phyloP scores from a whole-genome alignment of 2,329 filamentous ascomycete genomes.

The Xylariaceae sp. region DNA sequence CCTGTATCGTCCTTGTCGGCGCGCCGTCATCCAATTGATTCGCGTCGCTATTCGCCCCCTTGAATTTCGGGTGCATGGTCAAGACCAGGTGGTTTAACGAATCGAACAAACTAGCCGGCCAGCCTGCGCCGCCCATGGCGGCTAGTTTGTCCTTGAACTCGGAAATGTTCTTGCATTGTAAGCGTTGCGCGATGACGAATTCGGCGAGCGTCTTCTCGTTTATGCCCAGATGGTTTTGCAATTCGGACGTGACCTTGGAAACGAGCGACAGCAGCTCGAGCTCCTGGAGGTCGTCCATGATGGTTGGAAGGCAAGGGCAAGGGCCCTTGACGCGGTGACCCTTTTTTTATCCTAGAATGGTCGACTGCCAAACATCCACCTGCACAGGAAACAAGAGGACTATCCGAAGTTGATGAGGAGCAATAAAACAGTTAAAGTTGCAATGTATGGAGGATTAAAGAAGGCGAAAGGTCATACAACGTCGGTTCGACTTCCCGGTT shows the following conservation, averaged over 20 bases:
- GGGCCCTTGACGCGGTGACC: background rate
- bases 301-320: background rate
- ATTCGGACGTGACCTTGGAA: constrained; percentile 87
- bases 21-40: constrained; percentile 40
- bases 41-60: constrained; percentile 36
- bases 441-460: background rate
- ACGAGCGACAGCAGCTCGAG: constrained; percentile 92
- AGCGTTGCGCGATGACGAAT: constrained; percentile 87
- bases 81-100: constrained; percentile 84
- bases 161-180: constrained; percentile 62
- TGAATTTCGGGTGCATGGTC: constrained; percentile 88
- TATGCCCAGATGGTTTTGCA: constrained; percentile 89
- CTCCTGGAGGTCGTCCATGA: constrained; percentile 85
- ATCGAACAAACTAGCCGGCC: constrained; percentile 80
- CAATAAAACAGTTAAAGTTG: background rate
- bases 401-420: background rate
- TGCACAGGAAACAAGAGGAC: background rate
- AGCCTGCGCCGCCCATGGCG: constrained; percentile 70
- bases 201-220: constrained; percentile 93
- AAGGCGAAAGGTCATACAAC: background rate
- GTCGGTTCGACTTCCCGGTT: background rate
- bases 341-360: background rate
- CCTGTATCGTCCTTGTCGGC: constrained; percentile 47
- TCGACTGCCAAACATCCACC: background rate
- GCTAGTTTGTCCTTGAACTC: constrained; percentile 74